Evolutionary conservation across 1,284 basidiomycete species (phyloP), one percentile per base, ranked within the genome.

Genomic region (Papiliotrema flavescens): DNA sequence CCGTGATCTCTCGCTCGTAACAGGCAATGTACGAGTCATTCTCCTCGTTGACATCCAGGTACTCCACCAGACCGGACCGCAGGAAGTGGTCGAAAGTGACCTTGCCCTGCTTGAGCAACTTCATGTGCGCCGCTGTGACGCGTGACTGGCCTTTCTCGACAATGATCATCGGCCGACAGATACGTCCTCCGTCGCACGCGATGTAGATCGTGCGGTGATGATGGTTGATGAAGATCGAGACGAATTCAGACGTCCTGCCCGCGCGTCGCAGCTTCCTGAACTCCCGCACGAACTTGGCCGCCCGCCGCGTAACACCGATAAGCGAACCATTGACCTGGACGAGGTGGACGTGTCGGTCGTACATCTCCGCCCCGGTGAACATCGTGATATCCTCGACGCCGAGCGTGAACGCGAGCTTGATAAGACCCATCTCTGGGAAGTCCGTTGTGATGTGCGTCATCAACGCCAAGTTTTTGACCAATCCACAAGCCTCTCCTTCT

Each of bases 391-490:
- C 96, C 84, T 98, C 94, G 20, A 96, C 88, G 32, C 96, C 97
- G 26, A 98, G 84, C 84, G 96, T 88, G 76, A 89, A 96, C 2
- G 91, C 88, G 43, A 98, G 80, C 57, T 86, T 83, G 65, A 91
- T 85, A 57, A 99, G 90, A 2, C 96, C 94, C 60, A 87, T 90
- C 76, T 99, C 96, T 59, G 96, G 93, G 19, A 95, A 93, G 75
- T 98, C 96, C 23, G 97, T 98, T 14, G 96, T 99, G 75, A 99
- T 99, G 76, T 99, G 97, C 2, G 97, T 98, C 94, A 98, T 99
- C 41, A 98, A 82, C 2, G 96, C 97, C 55, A 99, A 79, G 76
- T 99, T 99, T 80, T 99, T 99, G 47, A 99, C 97, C 56, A 99
- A 79, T 49, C 96, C 96, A 73, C 96, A 99, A 6, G 96, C 96